A percentile compares a stretch with the other conserved stretches of the same genome.
Conservation (phyloP, 2,329 filamentous ascomycete genomes). For the Acephala macrosclerotiorum region DNA sequence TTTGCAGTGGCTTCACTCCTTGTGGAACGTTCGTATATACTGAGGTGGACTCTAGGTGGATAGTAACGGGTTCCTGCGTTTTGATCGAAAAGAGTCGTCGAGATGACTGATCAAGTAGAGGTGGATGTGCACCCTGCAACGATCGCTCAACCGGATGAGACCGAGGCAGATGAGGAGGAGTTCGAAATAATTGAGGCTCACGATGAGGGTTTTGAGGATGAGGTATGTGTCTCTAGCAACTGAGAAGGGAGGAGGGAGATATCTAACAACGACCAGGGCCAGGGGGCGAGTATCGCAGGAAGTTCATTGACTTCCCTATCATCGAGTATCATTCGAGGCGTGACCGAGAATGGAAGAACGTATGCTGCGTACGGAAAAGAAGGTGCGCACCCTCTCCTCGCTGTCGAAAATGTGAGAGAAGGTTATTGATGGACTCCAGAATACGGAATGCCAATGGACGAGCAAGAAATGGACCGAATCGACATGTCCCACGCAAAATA, state of each 20-base stretch:
- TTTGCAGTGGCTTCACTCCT: too few relatives aligned
- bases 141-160: not conserved
- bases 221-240: slow-evolving; percentile 2
- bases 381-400: not conserved
- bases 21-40: too few relatives aligned
- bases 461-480: slow-evolving; percentile 6
- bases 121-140: too few relatives aligned
- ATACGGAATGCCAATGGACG: slow-evolving; percentile 9
- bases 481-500: slow-evolving; percentile 2
- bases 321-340: slow-evolving; percentile 8
- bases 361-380: slow-evolving; percentile 7
- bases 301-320: slow-evolving; percentile 1
- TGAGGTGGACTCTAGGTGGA: too few relatives aligned
- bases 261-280: not conserved
- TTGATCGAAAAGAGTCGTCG: too few relatives aligned
- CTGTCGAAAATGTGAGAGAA: not conserved
- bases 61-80: too few relatives aligned
- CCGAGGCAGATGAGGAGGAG: not conserved
- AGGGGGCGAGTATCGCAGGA: not conserved
- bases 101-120: too few relatives aligned
- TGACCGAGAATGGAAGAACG: slow-evolving; percentile 16
- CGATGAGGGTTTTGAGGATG: slow-evolving; percentile 17
- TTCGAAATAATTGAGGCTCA: slow-evolving; percentile 18
- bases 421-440: not conserved
- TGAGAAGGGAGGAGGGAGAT: not conserved